Evolutionary conservation across 2,329 filamentous ascomycete species (phyloP).

Genomic region (Alternaria arborescens): DNA sequence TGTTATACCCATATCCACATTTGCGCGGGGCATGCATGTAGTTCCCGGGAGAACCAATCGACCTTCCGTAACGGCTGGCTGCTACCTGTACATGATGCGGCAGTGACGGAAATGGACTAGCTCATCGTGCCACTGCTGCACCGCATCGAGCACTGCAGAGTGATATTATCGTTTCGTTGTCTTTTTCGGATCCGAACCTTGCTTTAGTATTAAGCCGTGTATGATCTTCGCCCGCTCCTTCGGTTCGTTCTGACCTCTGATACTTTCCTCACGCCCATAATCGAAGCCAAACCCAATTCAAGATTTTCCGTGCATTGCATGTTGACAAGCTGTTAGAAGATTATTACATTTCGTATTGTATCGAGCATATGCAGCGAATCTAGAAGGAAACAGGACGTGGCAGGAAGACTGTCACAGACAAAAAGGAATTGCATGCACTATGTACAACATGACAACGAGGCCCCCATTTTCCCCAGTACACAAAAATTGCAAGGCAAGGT

Average conservation of each 20-base stretch:
- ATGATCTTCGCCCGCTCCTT: no score
- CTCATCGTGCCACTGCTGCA: background rate
- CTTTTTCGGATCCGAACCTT: background rate
- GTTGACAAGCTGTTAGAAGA: background rate
- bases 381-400: background rate
- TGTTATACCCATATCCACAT: background rate
- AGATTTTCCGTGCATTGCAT: no score
- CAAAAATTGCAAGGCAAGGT: constrained; percentile 2
- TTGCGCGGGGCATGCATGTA: constrained; percentile 1
- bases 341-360: background rate
- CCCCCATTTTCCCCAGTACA: background rate
- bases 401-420: background rate
- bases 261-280: background rate
- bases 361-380: background rate
- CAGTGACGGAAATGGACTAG: background rate
- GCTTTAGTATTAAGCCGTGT: no score
- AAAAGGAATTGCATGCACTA: background rate
- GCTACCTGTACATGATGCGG: background rate
- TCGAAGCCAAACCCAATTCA: background rate
- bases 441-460: background rate
- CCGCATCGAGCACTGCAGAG: background rate
- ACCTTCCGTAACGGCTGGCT: background rate
- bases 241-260: no score
- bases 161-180: background rate
- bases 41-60: background rate